These are phyloP conservation scores for Geranomyces michiganensis DNA, from an alignment of 192 early-diverging fungal species.

Conservation along the genomic window DNA sequence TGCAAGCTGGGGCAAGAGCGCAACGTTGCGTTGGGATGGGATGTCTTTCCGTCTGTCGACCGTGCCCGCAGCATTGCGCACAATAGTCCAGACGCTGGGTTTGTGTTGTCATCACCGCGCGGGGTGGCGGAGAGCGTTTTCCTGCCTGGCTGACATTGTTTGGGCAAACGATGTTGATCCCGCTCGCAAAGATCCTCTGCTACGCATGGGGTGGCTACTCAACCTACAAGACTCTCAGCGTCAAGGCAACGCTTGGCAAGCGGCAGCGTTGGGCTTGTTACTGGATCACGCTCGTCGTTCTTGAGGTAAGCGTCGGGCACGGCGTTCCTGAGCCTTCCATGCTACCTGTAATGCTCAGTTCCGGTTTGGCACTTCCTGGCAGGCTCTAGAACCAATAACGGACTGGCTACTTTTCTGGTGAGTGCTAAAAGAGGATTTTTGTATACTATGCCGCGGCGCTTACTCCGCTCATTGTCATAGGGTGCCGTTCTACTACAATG, in stretches of 20 bases:
- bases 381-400: constrained; percentile 17
- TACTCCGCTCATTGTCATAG: neutral
- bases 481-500: constrained; percentile 32
- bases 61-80: no score
- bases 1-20: no score
- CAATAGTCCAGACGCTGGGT: no score
- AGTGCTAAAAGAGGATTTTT: neutral
- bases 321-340: neutral
- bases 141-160: no score
- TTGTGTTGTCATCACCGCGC: no score
- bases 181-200: constrained; percentile 26
- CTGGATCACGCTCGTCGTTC: constrained; percentile 23
- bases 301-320: constrained; percentile 6
- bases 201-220: constrained; percentile 31
- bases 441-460: neutral
- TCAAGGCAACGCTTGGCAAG: constrained; percentile 15
- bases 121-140: no score
- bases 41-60: no score
- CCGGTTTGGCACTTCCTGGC: neutral
- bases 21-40: no score
- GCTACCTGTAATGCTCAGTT: neutral
- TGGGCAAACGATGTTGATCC: constrained; percentile 18
- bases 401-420: constrained; percentile 33
- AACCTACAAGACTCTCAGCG: constrained; percentile 27
- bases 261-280: constrained; percentile 31